A percentile compares a stretch with the other conserved stretches of the same genome.
These are phyloP conservation scores for Coelastrella sp. DNA, from an alignment of 139 green algal species.

Conservation along the genomic window DNA sequence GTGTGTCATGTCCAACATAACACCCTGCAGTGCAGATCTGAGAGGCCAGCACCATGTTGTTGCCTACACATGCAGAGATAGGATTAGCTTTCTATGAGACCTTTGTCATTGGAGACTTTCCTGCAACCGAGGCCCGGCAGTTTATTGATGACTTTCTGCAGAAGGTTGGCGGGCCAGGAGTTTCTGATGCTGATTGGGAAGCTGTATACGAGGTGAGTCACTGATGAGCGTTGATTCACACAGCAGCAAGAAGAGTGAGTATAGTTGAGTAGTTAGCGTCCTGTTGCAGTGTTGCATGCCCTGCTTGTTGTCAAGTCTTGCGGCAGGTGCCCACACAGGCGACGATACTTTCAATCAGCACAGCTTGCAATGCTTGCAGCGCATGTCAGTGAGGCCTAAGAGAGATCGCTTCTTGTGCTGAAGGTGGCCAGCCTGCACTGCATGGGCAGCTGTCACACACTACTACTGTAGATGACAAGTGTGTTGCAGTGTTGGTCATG, in stretches of 20 bases:
- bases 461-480: background rate
- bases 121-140: background rate
- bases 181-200: background rate
- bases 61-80: conserved; percentile 2
- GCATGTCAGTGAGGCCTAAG: background rate
- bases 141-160: background rate
- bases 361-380: background rate
- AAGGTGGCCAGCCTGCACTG: background rate
- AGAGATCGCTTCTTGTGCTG: background rate
- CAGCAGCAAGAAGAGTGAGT: background rate
- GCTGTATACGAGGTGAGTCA: conserved; percentile 11
- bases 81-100: background rate
- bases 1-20: background rate
- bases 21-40: background rate
- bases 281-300: background rate
- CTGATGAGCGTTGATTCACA: background rate
- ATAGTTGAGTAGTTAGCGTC: background rate
- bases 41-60: background rate
- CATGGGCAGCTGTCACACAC: background rate
- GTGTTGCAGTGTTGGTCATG: background rate
- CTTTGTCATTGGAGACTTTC: background rate
- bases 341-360: background rate
- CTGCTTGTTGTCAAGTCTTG: too few relatives aligned
- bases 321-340: background rate
- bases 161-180: background rate